A percentile compares a stretch with the other conserved stretches of the same genome.
These are phyloP conservation scores for Amoebophrya sp. DNA, from an alignment of 169 alveolate genomes.

Conservation along the genomic window DNA sequence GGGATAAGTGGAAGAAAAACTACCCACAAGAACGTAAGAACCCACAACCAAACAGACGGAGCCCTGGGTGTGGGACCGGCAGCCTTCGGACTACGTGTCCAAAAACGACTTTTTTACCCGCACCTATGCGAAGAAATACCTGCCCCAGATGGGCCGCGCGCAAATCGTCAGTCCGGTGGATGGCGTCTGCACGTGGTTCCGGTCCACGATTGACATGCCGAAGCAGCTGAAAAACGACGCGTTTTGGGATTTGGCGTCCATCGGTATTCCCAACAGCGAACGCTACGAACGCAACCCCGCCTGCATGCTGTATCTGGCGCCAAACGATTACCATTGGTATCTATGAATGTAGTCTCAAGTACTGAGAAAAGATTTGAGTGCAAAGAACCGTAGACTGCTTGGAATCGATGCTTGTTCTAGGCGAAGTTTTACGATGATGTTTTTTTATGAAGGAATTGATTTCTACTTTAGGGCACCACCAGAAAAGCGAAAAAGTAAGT, in stretches of 20 bases:
- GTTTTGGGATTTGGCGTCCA: neutral
- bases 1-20: no score
- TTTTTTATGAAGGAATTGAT: no score
- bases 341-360: neutral
- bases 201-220: neutral
- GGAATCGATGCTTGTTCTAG: no score
- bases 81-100: neutral
- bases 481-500: no score
- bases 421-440: no score
- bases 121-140: neutral
- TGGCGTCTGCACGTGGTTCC: neutral
- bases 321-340: neutral
- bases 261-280: neutral
- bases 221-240: neutral
- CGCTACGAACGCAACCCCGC: neutral
- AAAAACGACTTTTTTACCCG: constrained; percentile 3
- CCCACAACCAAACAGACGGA: no score
- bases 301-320: constrained; percentile 23
- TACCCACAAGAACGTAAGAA: no score
- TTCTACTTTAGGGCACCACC: no score
- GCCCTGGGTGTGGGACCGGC: constrained; percentile 26
- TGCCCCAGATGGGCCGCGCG: neutral
- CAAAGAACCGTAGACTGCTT: no score
- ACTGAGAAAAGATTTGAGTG: no score
- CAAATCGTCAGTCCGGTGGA: neutral